Evolutionary conservation across 2,329 filamentous ascomycete genomes (phyloP).

Genomic region (Fusarium sp.): DNA sequence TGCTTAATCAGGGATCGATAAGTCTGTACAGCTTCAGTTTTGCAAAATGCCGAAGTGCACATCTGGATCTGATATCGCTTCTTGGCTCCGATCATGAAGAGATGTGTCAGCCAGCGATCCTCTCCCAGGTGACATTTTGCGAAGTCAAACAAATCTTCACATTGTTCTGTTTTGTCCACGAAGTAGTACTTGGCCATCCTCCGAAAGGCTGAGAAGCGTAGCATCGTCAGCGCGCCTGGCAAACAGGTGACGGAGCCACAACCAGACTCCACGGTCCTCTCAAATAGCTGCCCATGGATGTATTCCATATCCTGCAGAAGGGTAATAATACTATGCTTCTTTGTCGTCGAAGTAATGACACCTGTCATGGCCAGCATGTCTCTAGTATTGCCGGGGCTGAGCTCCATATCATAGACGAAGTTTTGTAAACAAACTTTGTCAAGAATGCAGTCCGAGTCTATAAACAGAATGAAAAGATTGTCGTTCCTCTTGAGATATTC

Average conservation of each 20-base stretch:
- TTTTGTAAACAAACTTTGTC: slow-evolving; percentile 94
- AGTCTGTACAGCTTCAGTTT: slow-evolving; percentile 95
- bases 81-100: slow-evolving; percentile 98
- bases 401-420: slow-evolving; percentile 98
- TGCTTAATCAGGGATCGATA: slow-evolving; percentile 91
- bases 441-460: slow-evolving; percentile 96
- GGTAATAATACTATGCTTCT: slow-evolving; percentile 89
- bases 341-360: slow-evolving; percentile 93
- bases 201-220: slow-evolving; percentile 95
- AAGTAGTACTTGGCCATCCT: slow-evolving; percentile 99
- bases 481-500: slow-evolving; percentile 89
- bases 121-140: slow-evolving; percentile 96
- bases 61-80: slow-evolving; percentile 96
- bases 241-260: slow-evolving; percentile 95
- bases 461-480: slow-evolving; percentile 94
- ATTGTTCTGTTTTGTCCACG: slow-evolving; percentile 94
- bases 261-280: slow-evolving; percentile 93
- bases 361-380: slow-evolving; percentile 99
- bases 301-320: slow-evolving; percentile 98
- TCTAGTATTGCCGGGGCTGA: slow-evolving; percentile 90
- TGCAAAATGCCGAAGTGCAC: slow-evolving; percentile 98
- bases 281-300: slow-evolving; percentile 95
- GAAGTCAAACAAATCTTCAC: slow-evolving; percentile 95
- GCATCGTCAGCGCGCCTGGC: slow-evolving; percentile 92
- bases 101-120: slow-evolving; percentile 95